Evolutionary conservation across 2,329 filamentous ascomycete genomes (phyloP), one percentile per base, ranked within the genome.

Genomic region (Neonectria coccinea): DNA sequence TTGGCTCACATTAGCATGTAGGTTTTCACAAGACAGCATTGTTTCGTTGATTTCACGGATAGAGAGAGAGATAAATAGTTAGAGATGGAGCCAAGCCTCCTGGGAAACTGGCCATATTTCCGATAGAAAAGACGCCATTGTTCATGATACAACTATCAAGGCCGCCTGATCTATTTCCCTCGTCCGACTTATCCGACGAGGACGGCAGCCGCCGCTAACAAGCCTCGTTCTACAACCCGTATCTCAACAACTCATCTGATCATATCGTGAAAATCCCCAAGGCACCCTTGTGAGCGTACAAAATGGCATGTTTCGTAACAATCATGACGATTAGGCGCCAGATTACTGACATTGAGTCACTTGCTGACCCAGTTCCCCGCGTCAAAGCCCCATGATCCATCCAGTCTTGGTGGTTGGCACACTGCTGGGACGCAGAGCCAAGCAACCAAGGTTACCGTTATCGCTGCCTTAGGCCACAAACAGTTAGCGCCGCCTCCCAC

Each of bases 401-500:
- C 45, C 60, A 56, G 42, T 53, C 22, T 58, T 54, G 55, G 42
- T 55, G 55, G 60, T 63, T 62, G 55, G 54, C 47, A 29, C 48
- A 25, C 25, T 25, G 25, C 20, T 57, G 56, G 53, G 18, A 41
- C 25, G 51, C 25, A 41, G 29, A 22, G 45, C 52, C n/a, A 39
- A 39, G 36, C 27, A 29, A 55, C 55, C 55, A 56, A 56, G 42
- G 12, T 45, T 59, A 57, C 65, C 70, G 70, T 74, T 74, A 67
- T 78, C 70, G 75, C 67, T 77, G 76, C 77, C 77, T 79, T 74
- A 79, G 77, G 77, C 77, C 73, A 72, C 73, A 70, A 72, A 62
- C 56, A 73, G 74, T 70, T 75, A 74, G 74, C 66, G 72, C 66
- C 70, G 68, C 62, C 59, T 50, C 59, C 48, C 65, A 65, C 65